Evolutionary conservation across 371 early-diverging fungal genomes (phyloP).

Genomic region (Chytridium lagenaria): DNA sequence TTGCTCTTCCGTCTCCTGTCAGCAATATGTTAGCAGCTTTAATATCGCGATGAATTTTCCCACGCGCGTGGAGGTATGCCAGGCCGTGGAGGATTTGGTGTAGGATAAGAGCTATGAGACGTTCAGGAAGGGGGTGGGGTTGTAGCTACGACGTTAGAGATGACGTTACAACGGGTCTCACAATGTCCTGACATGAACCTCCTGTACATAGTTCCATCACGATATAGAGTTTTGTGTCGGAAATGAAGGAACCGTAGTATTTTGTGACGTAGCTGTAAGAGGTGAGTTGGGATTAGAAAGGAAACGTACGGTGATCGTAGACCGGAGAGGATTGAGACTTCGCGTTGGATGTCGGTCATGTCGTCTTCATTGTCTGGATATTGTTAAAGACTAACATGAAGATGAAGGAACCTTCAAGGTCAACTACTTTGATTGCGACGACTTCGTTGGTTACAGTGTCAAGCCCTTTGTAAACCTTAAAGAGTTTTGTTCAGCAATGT

Average conservation of each 20-base stretch:
- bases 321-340: slow-evolving; percentile 92
- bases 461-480: slow-evolving; percentile 45
- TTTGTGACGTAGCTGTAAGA: not conserved
- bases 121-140: slow-evolving; percentile 66
- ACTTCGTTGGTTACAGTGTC: slow-evolving; percentile 31
- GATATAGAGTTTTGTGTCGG: slow-evolving; percentile 37
- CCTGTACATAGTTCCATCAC: slow-evolving; percentile 55
- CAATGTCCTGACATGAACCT: slow-evolving; percentile 50
- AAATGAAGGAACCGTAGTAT: not conserved
- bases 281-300: not conserved
- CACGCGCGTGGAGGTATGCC: slow-evolving; percentile 89
- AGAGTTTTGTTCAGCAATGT: not conserved
- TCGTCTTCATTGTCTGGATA: slow-evolving; percentile 92
- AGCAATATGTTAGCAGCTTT: slow-evolving; percentile 86
- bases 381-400: not conserved
- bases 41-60: slow-evolving; percentile 89
- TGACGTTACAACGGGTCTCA: slow-evolving; percentile 41
- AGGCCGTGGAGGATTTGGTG: slow-evolving; percentile 87
- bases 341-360: slow-evolving; percentile 96
- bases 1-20: slow-evolving; percentile 79
- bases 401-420: slow-evolving; percentile 49
- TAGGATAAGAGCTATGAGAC: slow-evolving; percentile 88
- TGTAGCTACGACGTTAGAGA: slow-evolving; percentile 24
- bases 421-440: slow-evolving; percentile 61
- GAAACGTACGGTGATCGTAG: slow-evolving; percentile 81